Evolutionary conservation across 1,284 basidiomycete genomes (phyloP).

Genomic region (Ceratobasidium sp.): DNA sequence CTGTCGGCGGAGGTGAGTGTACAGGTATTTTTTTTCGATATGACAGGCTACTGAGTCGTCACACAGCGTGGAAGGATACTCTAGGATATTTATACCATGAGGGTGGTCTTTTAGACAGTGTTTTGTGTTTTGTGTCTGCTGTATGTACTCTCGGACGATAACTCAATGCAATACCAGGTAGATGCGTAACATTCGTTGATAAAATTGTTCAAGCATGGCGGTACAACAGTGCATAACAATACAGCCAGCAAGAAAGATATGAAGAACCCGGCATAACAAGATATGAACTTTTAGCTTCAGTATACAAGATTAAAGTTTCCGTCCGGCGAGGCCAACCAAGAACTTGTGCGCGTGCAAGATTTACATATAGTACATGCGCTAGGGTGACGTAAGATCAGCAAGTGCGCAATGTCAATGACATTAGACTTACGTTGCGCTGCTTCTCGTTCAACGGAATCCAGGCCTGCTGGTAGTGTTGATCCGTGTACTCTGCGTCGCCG

Average conservation of each 20-base stretch:
- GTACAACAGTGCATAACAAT: slow-evolving; percentile 9
- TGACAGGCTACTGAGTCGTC: slow-evolving; percentile 2
- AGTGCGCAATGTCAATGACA: background rate
- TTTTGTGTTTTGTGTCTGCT: too few relatives aligned
- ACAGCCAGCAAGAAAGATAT: background rate
- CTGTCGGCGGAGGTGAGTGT: slow-evolving; percentile 70
- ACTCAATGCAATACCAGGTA: slow-evolving; percentile 2
- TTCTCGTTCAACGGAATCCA: slow-evolving; percentile 24
- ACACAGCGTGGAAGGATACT: slow-evolving; percentile 75
- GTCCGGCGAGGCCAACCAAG: background rate
- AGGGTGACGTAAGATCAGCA: background rate
- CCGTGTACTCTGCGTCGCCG: slow-evolving; percentile 34
- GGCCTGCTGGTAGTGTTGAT: slow-evolving; percentile 42
- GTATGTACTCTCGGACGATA: slow-evolving; percentile 8
- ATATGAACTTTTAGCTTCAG: slow-evolving; percentile 6
- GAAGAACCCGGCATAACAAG: background rate
- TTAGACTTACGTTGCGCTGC: slow-evolving; percentile 27
- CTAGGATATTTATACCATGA: slow-evolving; percentile 72
- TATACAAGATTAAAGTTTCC: slow-evolving; percentile 20
- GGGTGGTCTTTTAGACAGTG: background rate
- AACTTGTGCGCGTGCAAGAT: background rate
- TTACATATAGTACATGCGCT: slow-evolving; percentile 44
- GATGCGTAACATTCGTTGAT: background rate
- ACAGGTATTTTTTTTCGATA: slow-evolving; percentile 12
- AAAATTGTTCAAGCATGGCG: background rate